Evolutionary conservation across 352 stramenopile genomes (phyloP).

Genomic region (Pythium rhizo-oryzae): DNA sequence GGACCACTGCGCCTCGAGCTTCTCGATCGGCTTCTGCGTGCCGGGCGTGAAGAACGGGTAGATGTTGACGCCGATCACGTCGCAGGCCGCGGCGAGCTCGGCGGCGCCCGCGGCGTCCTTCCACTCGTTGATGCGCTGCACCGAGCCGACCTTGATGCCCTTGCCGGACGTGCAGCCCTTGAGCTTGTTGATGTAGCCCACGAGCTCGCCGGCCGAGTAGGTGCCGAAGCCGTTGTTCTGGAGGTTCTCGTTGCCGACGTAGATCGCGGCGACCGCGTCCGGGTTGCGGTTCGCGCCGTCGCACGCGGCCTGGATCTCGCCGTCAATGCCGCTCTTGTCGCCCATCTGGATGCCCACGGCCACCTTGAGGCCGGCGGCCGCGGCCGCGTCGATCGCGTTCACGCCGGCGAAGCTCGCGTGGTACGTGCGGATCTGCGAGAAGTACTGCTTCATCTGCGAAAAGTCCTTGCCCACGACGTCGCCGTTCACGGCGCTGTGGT

Average conservation of each 20-base stretch:
- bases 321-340: conserved; percentile 29
- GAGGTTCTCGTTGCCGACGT: conserved; percentile 49
- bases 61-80: conserved; percentile 61
- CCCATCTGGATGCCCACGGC: conserved; percentile 39
- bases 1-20: conserved; percentile 54
- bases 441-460: conserved; percentile 33
- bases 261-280: conserved; percentile 34
- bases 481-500: conserved; percentile 40
- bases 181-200: conserved; percentile 34
- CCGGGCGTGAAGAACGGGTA: conserved; percentile 75
- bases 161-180: conserved; percentile 33
- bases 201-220: conserved; percentile 30
- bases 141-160: conserved; percentile 40
- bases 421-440: conserved; percentile 41
- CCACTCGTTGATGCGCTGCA: conserved; percentile 75
- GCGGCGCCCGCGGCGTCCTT: conserved; percentile 37
- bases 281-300: conserved; percentile 33
- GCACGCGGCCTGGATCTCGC: conserved; percentile 37
- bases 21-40: conserved; percentile 37
- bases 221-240: conserved; percentile 32
- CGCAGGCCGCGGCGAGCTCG: conserved; percentile 30
- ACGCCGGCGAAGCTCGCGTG: conserved; percentile 38
- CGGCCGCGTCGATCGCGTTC: conserved; percentile 39
- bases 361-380: conserved; percentile 32
- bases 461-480: conserved; percentile 32